phyloP scores from a whole-genome alignment of 208 protist species.

The Trypanosoma vivax region DNA sequence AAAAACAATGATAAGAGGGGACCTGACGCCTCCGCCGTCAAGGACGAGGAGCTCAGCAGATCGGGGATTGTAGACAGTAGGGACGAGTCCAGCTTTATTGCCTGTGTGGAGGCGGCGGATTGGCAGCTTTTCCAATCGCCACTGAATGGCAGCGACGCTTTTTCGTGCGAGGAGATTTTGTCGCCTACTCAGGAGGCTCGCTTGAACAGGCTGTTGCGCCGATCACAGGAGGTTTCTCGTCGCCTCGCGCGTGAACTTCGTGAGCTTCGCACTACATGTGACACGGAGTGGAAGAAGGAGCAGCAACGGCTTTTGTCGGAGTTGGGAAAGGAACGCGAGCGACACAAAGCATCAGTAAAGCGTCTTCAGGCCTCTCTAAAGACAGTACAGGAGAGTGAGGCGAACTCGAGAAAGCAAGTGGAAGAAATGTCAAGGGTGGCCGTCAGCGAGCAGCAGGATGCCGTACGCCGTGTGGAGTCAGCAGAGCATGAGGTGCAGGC shows the following conservation, averaged over 20 bases:
- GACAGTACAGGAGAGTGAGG: not conserved
- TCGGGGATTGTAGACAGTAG: too few species aligned
- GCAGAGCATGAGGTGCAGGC: constrained; percentile 6
- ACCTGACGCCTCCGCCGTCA: too few species aligned
- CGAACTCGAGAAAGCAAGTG: constrained; percentile 4
- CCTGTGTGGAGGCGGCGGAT: too few species aligned
- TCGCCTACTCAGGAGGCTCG: not conserved
- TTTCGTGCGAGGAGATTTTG: constrained; percentile 1
- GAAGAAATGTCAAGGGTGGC: not conserved
- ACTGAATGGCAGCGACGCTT: too few species aligned
- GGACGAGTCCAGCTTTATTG: too few species aligned
- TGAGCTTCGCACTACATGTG: not conserved
- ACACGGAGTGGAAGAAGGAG: constrained; percentile 7
- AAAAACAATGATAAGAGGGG: too few species aligned
- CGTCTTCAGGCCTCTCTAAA: constrained; percentile 8
- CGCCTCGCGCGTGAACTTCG: not conserved
- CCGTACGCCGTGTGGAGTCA: constrained; percentile 11
- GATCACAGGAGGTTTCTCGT: not conserved
- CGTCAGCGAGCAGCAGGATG: constrained; percentile 6
- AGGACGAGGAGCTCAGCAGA: too few species aligned
- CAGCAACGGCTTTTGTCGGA: not conserved
- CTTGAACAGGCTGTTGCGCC: constrained; percentile 1
- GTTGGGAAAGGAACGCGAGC: not conserved
- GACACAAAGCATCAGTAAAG: constrained; percentile 8
- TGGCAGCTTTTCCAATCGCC: too few species aligned